A percentile compares a stretch with the other conserved stretches of the same genome.
Conservation (phyloP, 352 stramenopile genomes). For the Peronosclerospora sorghi region DNA sequence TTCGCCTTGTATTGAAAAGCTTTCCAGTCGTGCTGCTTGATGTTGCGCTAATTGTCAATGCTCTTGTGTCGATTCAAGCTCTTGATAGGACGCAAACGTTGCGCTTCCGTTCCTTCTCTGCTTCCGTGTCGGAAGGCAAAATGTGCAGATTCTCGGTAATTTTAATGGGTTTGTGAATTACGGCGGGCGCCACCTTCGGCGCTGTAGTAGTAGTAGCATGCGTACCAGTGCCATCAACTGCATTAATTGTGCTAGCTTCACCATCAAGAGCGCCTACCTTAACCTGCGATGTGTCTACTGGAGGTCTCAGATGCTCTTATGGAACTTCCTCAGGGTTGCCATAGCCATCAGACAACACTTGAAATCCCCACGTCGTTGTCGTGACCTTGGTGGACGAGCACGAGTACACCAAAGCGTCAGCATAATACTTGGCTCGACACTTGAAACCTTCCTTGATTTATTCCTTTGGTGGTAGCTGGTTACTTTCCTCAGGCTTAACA, state of each 20-base stretch:
- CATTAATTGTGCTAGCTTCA: slow-evolving; percentile 11
- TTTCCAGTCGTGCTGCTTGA: slow-evolving; percentile 81
- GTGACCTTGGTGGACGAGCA: slow-evolving; percentile 59
- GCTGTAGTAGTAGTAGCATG: slow-evolving; percentile 12
- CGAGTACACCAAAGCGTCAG: slow-evolving; percentile 64
- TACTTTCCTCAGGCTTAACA: slow-evolving; percentile 12
- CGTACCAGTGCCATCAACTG: slow-evolving; percentile 7
- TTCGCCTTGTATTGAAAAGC: slow-evolving; percentile 73
- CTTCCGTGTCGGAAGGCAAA: slow-evolving; percentile 71
- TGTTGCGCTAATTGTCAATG: slow-evolving; percentile 74
- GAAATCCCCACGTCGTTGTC: slow-evolving; percentile 56
- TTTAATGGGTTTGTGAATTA: slow-evolving; percentile 65
- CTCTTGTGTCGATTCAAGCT: slow-evolving; percentile 81
- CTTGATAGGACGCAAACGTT: slow-evolving; percentile 73
- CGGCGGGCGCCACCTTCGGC: slow-evolving; percentile 25
- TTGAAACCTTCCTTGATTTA: slow-evolving; percentile 44
- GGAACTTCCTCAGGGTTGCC: slow-evolving; percentile 86
- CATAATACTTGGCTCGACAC: slow-evolving; percentile 75
- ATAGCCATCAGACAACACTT: slow-evolving; percentile 83
- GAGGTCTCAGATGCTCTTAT: slow-evolving; percentile 70
- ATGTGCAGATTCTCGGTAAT: slow-evolving; percentile 83
- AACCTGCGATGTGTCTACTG: neutral
- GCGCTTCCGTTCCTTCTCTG: slow-evolving; percentile 78
- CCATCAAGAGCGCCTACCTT: slow-evolving; percentile 8
- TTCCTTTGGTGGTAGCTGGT: slow-evolving; percentile 24